Base-by-base conservation (phyloP, 768 basidiomycete species). In the Rickenella mellea region DNA sequence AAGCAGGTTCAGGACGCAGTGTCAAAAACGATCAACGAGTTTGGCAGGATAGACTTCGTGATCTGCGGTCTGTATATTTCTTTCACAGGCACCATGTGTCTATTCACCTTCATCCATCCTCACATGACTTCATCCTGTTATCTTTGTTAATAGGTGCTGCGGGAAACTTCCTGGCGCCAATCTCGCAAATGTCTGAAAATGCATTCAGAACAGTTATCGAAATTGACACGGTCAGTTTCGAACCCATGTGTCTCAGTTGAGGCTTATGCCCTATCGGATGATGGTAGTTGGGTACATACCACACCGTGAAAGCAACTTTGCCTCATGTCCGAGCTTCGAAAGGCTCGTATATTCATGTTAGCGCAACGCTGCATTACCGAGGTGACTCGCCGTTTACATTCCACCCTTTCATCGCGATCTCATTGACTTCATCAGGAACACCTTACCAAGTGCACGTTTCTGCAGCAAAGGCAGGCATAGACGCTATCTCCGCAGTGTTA, bases 391-490 rank as follows among this genome's bases (percentile, higher is more conserved):
- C 12, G 17, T 3, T 21, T 19, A 15, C 33, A 30, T 39, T 39
- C 42, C 46, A 14, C 41, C 0, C 31, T 28, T 20, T 42, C 37
- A 17, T 36, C 24, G 33, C 24, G 10, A 9, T 22, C 19, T 17
- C 24, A 36, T 19, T 19, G 33, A 22, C 19, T 17, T 36, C 33
- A 36, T 50, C 39, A 86, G 88, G 69, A 9, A 78, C 79, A 6
- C 85, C 88, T 0, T 88, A 80, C 59, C 93, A 97, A 62, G 89
- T 78, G 6, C 94, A 97, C 54, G 90, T 94, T 10, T 89, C 88
- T 10, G 88, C 92, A 7, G 93, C 93, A 19, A 99, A 98, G 61
- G 92, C 94, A 0, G 94, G 74, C 14, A 78, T 98, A 27, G 93
- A 99, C 56, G 90, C 92, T 0, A 68, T 92, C 5, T 88, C 86